Evolutionary conservation across 106 monocot genomes (phyloP).

Genomic region (Narthecium ossifragum): DNA sequence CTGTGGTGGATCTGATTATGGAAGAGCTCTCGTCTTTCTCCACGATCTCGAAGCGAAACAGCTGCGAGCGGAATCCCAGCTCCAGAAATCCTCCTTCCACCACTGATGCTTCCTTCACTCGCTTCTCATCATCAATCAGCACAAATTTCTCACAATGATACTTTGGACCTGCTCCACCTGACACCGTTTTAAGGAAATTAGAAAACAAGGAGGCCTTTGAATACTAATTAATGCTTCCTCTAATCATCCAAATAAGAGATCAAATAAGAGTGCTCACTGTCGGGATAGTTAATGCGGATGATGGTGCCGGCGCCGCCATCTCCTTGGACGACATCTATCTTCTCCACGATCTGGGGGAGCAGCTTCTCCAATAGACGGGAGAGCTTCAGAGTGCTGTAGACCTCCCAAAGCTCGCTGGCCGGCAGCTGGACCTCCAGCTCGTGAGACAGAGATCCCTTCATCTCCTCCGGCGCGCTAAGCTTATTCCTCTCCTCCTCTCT

Average conservation of each 20-base stretch:
- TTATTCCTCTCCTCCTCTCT: not conserved
- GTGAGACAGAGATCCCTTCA: conserved; percentile 11
- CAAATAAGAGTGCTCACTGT: not conserved
- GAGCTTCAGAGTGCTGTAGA: conserved; percentile 7
- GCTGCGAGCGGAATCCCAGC: not conserved
- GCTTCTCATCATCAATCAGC: conserved; percentile 7
- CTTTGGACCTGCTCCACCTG: not conserved
- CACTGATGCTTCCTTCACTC: conserved; percentile 1
- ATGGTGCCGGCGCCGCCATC: conserved; percentile 13
- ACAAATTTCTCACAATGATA: conserved; percentile 9
- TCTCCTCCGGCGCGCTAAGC: no score
- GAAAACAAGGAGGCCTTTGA: no score
- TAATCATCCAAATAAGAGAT: no score
- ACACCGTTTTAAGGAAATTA: no score
- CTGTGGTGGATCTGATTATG: not conserved
- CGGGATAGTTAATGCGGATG: not conserved
- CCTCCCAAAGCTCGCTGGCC: conserved; percentile 9
- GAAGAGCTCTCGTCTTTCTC: not conserved
- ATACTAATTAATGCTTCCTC: no score
- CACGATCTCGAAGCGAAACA: not conserved
- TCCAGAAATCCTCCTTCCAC: conserved; percentile 13
- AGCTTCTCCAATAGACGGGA: conserved; percentile 1
- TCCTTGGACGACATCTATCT: conserved; percentile 6
- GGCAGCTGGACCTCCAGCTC: conserved; percentile 6
- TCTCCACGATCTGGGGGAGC: conserved; percentile 1